A percentile compares a stretch with the other conserved stretches of the same genome.
Evolutionary conservation across 176 grass and related monocot species (phyloP).

Genomic region (Musa schizocarpa): DNA sequence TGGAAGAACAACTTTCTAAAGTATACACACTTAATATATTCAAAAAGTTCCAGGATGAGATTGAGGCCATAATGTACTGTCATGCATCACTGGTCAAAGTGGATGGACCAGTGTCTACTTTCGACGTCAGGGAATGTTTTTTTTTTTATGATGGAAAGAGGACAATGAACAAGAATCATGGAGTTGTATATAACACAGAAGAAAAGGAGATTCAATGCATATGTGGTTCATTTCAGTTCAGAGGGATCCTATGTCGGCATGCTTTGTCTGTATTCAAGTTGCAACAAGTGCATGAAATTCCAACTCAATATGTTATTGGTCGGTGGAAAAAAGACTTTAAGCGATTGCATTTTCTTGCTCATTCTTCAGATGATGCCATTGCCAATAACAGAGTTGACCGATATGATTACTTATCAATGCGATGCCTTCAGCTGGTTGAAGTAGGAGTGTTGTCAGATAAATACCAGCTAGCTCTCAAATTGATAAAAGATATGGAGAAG

Average conservation of each 20-base stretch:
- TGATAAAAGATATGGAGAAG: conserved; percentile 77
- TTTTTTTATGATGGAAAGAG: conserved; percentile 91
- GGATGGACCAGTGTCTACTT: conserved; percentile 53
- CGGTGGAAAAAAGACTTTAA: conserved; percentile 95
- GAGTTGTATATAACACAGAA: conserved; percentile 58
- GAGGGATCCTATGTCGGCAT: conserved; percentile 82
- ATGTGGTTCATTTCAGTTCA: conserved; percentile 98
- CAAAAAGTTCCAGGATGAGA: conserved; percentile 96
- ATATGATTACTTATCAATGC: conserved; percentile 94
- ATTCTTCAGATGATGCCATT: conserved; percentile 54
- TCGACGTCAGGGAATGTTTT: conserved; percentile 80
- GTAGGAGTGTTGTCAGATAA: conserved; percentile 87
- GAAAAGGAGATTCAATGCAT: conserved; percentile 77
- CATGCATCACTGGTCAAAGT: conserved; percentile 53
- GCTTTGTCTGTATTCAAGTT: conserved; percentile 81
- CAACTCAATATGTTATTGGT: conserved; percentile 68
- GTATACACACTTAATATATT: conserved; percentile 95
- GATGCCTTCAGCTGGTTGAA: conserved; percentile 89
- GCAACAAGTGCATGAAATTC: conserved; percentile 89
- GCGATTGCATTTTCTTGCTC: conserved; percentile 61
- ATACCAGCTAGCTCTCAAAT: conserved; percentile 75
- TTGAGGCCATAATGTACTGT: conserved; percentile 98
- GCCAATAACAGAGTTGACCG: conserved; percentile 78
- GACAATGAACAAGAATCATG: conserved; percentile 70
- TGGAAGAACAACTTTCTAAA: conserved; percentile 96